Percentiles rank a stretch among this genome's conserved stretches.
These are phyloP conservation scores for Orbilia blumenaviensis DNA, from an alignment of 2,329 filamentous ascomycete species.

Conservation along the genomic window DNA sequence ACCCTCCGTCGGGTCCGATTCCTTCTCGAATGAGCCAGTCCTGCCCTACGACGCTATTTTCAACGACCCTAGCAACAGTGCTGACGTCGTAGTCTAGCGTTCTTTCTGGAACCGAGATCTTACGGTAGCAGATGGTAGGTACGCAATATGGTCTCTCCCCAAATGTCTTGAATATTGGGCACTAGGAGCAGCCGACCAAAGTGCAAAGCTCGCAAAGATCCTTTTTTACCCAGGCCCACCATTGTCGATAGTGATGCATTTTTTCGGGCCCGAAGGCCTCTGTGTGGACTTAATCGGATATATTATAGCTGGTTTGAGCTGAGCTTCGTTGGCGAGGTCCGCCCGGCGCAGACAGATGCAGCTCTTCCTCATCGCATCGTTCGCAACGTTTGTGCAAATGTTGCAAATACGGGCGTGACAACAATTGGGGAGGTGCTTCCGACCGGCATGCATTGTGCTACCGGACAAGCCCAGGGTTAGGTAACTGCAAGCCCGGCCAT, in stretches of 20 bases:
- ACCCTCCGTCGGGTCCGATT: conserved; percentile 19
- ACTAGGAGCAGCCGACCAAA: background rate
- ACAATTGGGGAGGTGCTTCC: background rate
- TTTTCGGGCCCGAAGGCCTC: background rate
- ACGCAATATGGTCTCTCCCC: background rate
- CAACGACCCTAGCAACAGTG: background rate
- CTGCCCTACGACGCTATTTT: background rate
- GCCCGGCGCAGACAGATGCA: background rate
- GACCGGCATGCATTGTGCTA: conserved; percentile 20
- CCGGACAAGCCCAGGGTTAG: background rate
- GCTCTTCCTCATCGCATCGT: background rate
- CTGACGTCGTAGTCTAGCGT: too few species aligned
- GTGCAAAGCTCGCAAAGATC: too few species aligned
- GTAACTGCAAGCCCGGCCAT: conserved; percentile 19
- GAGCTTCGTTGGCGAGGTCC: conserved; percentile 2
- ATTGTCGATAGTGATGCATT: background rate
- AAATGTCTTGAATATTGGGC: background rate
- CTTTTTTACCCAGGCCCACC: background rate
- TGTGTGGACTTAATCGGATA: background rate
- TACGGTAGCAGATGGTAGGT: background rate
- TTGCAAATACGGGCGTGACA: too few species aligned
- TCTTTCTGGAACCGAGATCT: too few species aligned
- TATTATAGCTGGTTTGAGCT: background rate
- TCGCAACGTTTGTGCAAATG: too few species aligned
- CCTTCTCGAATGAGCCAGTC: background rate